Conservation (phyloP, 1,284 basidiomycete species). For the Sporisorium exsertum region DNA sequence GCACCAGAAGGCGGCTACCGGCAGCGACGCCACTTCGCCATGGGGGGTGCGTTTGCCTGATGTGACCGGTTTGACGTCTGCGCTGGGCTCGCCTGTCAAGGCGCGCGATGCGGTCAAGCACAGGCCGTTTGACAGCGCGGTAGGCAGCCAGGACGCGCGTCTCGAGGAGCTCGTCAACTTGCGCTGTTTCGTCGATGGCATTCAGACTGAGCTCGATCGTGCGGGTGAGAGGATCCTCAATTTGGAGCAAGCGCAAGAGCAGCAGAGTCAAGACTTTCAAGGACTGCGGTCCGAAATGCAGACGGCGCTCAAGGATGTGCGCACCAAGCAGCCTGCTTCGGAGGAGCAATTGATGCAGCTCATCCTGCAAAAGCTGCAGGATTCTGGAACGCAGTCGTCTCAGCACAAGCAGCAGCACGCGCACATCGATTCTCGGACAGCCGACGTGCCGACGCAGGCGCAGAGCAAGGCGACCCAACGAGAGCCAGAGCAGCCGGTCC, state of each 20-base stretch:
- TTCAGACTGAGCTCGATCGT: conserved; percentile 49
- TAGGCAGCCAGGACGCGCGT: conserved; percentile 43
- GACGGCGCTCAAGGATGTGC: conserved; percentile 35
- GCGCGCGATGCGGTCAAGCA: conserved; percentile 45
- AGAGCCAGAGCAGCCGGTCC: neutral
- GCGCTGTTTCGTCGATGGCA: conserved; percentile 48
- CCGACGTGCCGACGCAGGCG: neutral
- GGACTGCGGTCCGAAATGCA: conserved; percentile 44
- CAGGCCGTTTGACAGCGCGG: conserved; percentile 33
- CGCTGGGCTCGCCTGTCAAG: conserved; percentile 51
- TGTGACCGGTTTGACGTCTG: conserved; percentile 55
- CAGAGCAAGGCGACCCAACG: neutral
- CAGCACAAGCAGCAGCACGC: conserved; percentile 3
- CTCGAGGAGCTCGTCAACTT: conserved; percentile 51
- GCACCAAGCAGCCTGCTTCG: conserved; percentile 7
- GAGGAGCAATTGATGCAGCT: conserved; percentile 34
- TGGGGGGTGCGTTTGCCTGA: conserved; percentile 50
- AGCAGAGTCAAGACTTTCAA: conserved; percentile 50
- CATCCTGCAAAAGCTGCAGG: conserved; percentile 29
- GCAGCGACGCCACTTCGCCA: conserved; percentile 20
- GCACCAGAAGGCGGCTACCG: conserved; percentile 15
- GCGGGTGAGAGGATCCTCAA: conserved; percentile 52
- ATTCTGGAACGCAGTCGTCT: neutral
- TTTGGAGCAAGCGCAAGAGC: conserved; percentile 49
- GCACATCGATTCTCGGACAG: neutral